These are phyloP conservation scores for Yamadazyma laniorum DNA, from an alignment of 805 yeast species.

Conservation along the genomic window DNA sequence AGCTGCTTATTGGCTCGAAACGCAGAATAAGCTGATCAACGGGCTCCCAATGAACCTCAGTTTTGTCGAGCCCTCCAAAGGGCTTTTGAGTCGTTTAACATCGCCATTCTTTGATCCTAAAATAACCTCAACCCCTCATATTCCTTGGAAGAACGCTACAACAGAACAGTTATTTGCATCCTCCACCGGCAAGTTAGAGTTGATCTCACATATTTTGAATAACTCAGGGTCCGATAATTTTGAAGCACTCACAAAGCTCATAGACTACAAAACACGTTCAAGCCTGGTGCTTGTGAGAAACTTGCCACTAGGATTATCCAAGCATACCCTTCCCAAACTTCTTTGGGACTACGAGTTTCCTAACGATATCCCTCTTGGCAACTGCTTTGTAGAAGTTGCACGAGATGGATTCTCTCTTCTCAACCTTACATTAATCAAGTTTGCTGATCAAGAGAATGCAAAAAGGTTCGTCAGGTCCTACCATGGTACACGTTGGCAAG, in stretches of 20 bases:
- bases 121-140: neutral
- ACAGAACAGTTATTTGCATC: neutral
- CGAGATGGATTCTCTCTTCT: slow-evolving; percentile 28
- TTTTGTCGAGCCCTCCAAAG: slow-evolving; percentile 31
- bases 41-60: slow-evolving; percentile 48
- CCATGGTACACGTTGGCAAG: slow-evolving; percentile 49
- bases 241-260: slow-evolving; percentile 9
- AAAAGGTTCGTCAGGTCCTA: slow-evolving; percentile 48
- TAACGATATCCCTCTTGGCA: slow-evolving; percentile 11
- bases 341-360: slow-evolving; percentile 54
- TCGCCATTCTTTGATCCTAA: slow-evolving; percentile 23
- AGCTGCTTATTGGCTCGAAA: slow-evolving; percentile 49
- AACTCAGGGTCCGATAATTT: neutral
- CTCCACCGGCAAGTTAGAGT: neutral
- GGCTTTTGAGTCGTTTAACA: slow-evolving; percentile 23
- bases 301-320: slow-evolving; percentile 44
- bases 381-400: slow-evolving; percentile 19
- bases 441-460: slow-evolving; percentile 47
- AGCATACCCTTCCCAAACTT: slow-evolving; percentile 33
- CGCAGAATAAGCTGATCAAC: slow-evolving; percentile 46
- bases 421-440: slow-evolving; percentile 37
- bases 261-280: slow-evolving; percentile 20
- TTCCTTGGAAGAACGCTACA: neutral
- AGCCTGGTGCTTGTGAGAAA: slow-evolving; percentile 42
- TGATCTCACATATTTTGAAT: neutral